Base-by-base conservation (phyloP, 202 grass and related monocot species). In the Cymbopogon flexuosus region DNA sequence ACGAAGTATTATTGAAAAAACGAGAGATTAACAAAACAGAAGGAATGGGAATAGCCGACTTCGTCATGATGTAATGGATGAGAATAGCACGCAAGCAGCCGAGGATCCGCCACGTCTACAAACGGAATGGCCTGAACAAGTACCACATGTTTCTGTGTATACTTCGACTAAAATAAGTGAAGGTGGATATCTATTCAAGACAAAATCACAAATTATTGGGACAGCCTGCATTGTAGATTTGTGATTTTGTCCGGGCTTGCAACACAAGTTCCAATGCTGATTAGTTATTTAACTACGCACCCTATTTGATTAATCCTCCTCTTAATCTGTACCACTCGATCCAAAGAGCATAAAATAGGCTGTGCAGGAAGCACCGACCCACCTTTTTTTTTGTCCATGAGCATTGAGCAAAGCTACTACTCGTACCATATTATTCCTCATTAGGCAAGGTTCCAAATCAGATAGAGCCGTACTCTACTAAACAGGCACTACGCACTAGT, bases 221-320 rank as follows among this genome's bases (percentile, higher is more conserved):
- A 33, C 30, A 66, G 37, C 29, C 29, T 39, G 34, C 65, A 77
- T 27, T 80, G 2, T 42, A 42, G 41, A 43, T 13, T 43, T 49
- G 15, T 18, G 16, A 15, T 71, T 33, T 35, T 42, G 43, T 47
- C 77, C 39, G 18, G 18, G 52, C n/a, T 10, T 54, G 8, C 52
- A 56, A 24, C 54, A 47, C 78, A 66, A 85, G 76, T 85, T 78
- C 78, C 72, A 0, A 85, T 65, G 78, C 29, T 0, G 82, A 77
- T 82, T 80, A 68, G 15, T 33, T 80, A 80, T 80, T 79, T 68
- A 79, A 79, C 51, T 27, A 58, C 65, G 14, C 24, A 0, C 14
- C 2, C 11, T 29, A 79, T 54, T 85, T 66, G 68, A 81, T 77
- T 47, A 72, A 7, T 77, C 42, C 15, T 13, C 78, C 73, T 81